Base-by-base conservation (phyloP, 1,139 yeast species). In the Candida freyschussii region DNA sequence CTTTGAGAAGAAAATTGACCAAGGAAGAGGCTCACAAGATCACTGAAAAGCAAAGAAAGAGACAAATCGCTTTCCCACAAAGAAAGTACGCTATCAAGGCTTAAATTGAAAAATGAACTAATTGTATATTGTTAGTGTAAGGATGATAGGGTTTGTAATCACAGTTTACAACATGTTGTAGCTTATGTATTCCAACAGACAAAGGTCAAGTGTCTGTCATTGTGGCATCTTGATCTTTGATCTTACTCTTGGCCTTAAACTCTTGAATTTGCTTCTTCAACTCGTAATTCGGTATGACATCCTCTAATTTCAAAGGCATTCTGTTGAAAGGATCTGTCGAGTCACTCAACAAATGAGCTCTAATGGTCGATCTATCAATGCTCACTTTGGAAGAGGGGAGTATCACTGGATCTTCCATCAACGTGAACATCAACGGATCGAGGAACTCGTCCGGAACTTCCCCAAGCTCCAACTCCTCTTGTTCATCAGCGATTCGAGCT, bases 31-130 rank as follows among this genome's bases (percentile, higher is more conserved):
- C 84, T 65, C 63, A 76, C 57, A 72, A 73, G 67, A 70, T 73
- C 69, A 89, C 97, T 63, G 81, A 71, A 59, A 87, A 84, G 77
- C 87, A 89, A 63, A 78, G 78, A 72, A 91, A 91, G 86, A 81
- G 75, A 73, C 78, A 78, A 65, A 75, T 78, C 62, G 95, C 96
- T 72, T 86, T 82, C 94, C 96, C 98, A 69, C 89, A 82, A 75
- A 87, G 95, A 83, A 83, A 83, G 75, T 91, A 74, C 72, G 97
- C 97, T 69, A 84, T 91, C 75, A 89, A 89, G 82, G 97, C 96
- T 74, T 89, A 83, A 80, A 52, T 60, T 50, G 13, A 30, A 21
- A 7, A n/a, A 21, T 21, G 24, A 19, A 26, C 22, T 21, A 23
- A 25, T 28, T 30, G 28, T 30, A 16, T 30, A 32, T 39, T 37